Evolutionary conservation across 1,139 yeast species (phyloP), one percentile per base, ranked within the genome.

Genomic region (Kodamaea arcana): DNA sequence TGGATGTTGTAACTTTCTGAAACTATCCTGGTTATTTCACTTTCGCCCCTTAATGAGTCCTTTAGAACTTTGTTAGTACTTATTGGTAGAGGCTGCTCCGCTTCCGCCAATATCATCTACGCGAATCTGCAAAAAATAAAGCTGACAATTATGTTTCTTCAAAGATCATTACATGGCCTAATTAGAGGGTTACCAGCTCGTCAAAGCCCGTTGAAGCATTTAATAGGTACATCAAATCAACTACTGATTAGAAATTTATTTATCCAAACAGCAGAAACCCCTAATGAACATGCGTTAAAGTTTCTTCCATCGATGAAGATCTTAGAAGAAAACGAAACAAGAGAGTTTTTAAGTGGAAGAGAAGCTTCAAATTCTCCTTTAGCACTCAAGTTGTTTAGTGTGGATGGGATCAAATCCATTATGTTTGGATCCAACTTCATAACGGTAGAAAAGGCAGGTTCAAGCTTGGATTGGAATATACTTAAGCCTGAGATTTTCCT

Each of bases 401-500:
- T 75, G 2, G 79, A 76, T 43, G 78, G 77, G 1, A 62, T 76
- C 31, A 69, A 63, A 37, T 63, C 76, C 9, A 65, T 76, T 32
- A 65, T 76, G 72, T 72, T 69, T 47, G 81, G 82, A 1, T 60
- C 71, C 12, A 70, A 76, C 47, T 92, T 92, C 56, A 78, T 92
- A 40, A 92, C 98, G 1, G 80, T 92, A 17, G 94, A 87, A 54
- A 87, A 87, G 58, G 65, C 65, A 26, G 52, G 62, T 27, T 66
- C 68, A 10, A 57, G 55, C 18, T 56, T 65, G 10, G 71, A 74
- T 33, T 92, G 98, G 98, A 67, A 81, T 35, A 62, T 84, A 24
- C 66, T 92, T 34, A 86, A 90, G 54, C 96, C 97, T 0, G 95
- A 87, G 52, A 84, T 92, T 29, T 85, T 88, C 52, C 78, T 92